Evolutionary conservation across 148 eudicot species (phyloP).

Genomic region (Salicornia ramosissima): DNA sequence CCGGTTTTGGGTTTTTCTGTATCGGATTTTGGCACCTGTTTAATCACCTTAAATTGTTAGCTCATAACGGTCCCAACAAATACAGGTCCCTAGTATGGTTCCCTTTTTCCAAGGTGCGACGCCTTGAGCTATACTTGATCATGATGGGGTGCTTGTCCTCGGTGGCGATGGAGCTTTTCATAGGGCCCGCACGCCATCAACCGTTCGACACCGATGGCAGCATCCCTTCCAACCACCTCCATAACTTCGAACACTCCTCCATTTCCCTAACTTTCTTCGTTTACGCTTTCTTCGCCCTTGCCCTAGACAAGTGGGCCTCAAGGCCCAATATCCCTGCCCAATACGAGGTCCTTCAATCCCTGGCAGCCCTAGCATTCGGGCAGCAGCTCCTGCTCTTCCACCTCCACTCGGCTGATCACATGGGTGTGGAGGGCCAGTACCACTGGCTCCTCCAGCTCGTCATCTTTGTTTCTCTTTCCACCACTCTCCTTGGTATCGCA

Average conservation of each 20-base stretch:
- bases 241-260: constrained; percentile 75
- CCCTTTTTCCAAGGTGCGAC: constrained; percentile 32
- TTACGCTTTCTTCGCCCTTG: constrained; percentile 52
- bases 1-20: constrained; percentile 60
- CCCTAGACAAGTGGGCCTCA: constrained; percentile 34
- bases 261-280: constrained; percentile 55
- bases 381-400: constrained; percentile 69
- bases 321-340: constrained; percentile 16
- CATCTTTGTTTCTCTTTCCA: constrained; percentile 35
- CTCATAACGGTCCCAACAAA: constrained; percentile 29
- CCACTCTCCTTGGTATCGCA: constrained; percentile 53
- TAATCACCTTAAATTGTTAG: constrained; percentile 52
- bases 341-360: constrained; percentile 41
- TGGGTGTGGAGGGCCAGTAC: constrained; percentile 88
- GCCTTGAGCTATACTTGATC: constrained; percentile 60
- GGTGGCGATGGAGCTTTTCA: constrained; percentile 72
- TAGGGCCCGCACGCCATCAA: constrained; percentile 64
- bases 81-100: constrained; percentile 66
- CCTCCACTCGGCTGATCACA: constrained; percentile 78
- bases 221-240: constrained; percentile 84
- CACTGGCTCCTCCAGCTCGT: constrained; percentile 73
- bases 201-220: constrained; percentile 69
- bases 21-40: constrained; percentile 76
- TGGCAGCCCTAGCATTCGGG: constrained; percentile 51
- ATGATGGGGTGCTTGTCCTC: constrained; percentile 41